A percentile compares a stretch with the other conserved stretches of the same genome.
Evolutionary conservation across 1,284 basidiomycete species (phyloP).

Genomic region (Leccinum huronense): DNA sequence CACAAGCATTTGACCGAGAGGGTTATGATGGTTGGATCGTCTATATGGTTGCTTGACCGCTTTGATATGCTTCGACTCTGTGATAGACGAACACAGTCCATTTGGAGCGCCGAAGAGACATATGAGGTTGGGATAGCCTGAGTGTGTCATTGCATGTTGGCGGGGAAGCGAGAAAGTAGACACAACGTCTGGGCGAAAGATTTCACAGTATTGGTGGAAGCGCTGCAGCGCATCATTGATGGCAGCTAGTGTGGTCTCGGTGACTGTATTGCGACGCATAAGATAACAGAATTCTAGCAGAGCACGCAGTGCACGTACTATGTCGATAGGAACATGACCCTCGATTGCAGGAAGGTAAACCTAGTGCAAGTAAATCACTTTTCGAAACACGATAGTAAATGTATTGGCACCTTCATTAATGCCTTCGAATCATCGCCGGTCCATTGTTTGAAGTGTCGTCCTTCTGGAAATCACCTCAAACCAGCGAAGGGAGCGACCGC

Average conservation of each 20-base stretch:
- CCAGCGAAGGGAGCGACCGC: constrained; percentile 10
- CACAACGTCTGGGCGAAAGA: neutral
- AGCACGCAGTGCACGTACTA: neutral
- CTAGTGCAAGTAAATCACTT: neutral
- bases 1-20: neutral
- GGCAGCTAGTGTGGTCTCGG: neutral
- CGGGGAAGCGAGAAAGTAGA: neutral
- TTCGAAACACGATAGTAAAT: neutral
- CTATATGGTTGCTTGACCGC: neutral
- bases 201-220: neutral
- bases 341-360: neutral
- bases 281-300: neutral
- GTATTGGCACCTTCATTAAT: neutral
- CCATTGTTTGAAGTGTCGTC: constrained; percentile 16
- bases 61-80: neutral
- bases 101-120: neutral
- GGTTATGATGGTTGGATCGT: neutral
- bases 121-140: neutral
- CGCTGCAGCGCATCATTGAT: neutral
- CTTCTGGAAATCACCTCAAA: constrained; percentile 18
- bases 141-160: constrained; percentile 1
- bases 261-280: neutral
- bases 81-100: neutral
- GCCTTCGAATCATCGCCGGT: neutral
- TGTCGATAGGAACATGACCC: neutral